Percentiles rank a stretch among this genome's conserved stretches.
phyloP scores from a whole-genome alignment of 805 yeast genomes.

The Sugiyamaella mastotermitis region DNA sequence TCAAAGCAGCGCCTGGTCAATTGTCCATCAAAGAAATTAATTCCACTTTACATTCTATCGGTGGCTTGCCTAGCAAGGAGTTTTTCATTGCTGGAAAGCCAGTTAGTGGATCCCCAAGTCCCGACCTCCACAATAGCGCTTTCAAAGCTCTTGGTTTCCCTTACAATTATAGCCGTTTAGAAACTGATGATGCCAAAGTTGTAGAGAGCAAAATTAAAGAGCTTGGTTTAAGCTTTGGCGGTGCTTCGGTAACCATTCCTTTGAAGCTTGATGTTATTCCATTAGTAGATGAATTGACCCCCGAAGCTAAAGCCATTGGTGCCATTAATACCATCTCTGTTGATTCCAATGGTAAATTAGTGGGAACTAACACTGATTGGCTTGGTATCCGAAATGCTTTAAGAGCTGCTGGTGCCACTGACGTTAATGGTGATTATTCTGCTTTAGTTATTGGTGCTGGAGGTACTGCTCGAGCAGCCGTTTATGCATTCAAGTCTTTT shows the following conservation, averaged over 20 bases:
- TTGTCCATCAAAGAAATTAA: slow-evolving; percentile 63
- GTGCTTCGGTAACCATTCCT: slow-evolving; percentile 94
- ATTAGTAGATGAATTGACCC: slow-evolving; percentile 57
- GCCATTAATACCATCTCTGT: slow-evolving; percentile 88
- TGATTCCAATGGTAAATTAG: slow-evolving; percentile 40
- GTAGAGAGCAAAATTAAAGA: slow-evolving; percentile 49
- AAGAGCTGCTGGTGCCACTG: slow-evolving; percentile 38
- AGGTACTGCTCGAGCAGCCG: slow-evolving; percentile 94
- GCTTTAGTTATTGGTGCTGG: slow-evolving; percentile 95
- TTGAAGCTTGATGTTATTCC: slow-evolving; percentile 75
- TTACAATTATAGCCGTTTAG: slow-evolving; percentile 58
- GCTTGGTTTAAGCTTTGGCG: slow-evolving; percentile 59
- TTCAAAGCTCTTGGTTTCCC: slow-evolving; percentile 75
- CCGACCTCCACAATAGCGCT: slow-evolving; percentile 76
- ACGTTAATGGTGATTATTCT: slow-evolving; percentile 33
- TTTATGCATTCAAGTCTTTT: slow-evolving; percentile 71
- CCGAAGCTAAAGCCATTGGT: slow-evolving; percentile 78
- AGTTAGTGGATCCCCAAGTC: slow-evolving; percentile 82
- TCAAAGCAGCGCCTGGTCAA: slow-evolving; percentile 77
- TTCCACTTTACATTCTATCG: slow-evolving; percentile 48
- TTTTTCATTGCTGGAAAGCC: slow-evolving; percentile 80
- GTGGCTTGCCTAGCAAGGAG: slow-evolving; percentile 52
- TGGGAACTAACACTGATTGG: slow-evolving; percentile 96
- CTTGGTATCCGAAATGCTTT: slow-evolving; percentile 74
- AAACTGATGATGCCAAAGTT: slow-evolving; percentile 54